Base-by-base conservation (phyloP, 1,284 basidiomycete genomes). In the Tilletia walkeri region DNA sequence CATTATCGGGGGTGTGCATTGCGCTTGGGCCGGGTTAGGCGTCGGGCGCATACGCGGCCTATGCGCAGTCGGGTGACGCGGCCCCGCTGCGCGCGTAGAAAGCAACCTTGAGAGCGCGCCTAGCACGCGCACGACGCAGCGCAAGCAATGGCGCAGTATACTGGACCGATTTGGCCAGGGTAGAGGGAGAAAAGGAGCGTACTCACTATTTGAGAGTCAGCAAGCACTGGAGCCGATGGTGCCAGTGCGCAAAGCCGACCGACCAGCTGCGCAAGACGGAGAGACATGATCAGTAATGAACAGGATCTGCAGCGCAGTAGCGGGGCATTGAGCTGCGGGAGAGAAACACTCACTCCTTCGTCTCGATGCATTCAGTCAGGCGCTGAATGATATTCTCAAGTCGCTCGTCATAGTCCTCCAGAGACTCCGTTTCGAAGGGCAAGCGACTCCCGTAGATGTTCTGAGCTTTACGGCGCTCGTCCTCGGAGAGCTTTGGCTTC, bases 341-440 rank as follows among this genome's bases (percentile, higher is more conserved):
- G 24, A n/a, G 6, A 24, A 6, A 4, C 7, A 66, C 69, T 53
- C 88, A 93, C 83, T 95, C 93, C 81, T 89, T 89, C 2, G 92
- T 91, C 76, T 91, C 88, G 41, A 93, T 86, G 75, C 90, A 90
- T 81, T 95, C 92, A 6, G 88, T 86, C 63, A 95, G 88, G 81
- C 88, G 88, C 69, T 89, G 84, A 49, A 91, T 85, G 75, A 94
- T 92, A 74, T 90, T 87, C 75, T 95, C 91, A 65, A 96, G 87
- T 78, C 92, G 86, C 56, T 87, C 85, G 81, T 94, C 89, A 89
- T 95, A 93, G 79, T 89, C 89, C 14, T 89, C 88, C 71, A 92
- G 87, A 0, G 90, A 86, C 84, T 96, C 94, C 75, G 91, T 89
- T 76, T 88, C 87, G 84, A 95, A 96, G 1, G 94, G 94, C 59